Conservation (phyloP, 139 green algal genomes). For the Asterochloris sp. region DNA sequence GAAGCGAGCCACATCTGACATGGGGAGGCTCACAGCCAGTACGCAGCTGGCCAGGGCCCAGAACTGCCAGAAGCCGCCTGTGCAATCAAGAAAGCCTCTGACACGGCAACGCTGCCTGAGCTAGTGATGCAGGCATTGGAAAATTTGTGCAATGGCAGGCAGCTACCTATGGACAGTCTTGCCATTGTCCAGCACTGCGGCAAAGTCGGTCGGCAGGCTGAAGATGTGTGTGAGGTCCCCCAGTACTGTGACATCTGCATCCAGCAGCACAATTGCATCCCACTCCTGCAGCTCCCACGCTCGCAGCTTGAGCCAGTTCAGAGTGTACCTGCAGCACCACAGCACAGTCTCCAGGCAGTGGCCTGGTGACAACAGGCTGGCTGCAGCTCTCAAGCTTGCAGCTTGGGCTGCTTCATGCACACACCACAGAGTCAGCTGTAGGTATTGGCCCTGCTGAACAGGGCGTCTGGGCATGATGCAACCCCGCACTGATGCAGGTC, state of each 20-base stretch:
- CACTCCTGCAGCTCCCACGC: conserved; percentile 10
- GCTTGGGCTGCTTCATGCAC: too few relatives aligned
- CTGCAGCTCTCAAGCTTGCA: too few relatives aligned
- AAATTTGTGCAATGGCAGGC: background rate
- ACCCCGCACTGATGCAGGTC: too few relatives aligned
- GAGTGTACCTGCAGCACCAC: background rate
- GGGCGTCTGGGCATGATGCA: too few relatives aligned
- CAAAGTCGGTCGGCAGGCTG: conserved; percentile 19
- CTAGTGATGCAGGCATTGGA: background rate
- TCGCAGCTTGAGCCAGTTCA: conserved; percentile 17
- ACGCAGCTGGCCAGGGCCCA: background rate
- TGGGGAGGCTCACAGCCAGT: background rate
- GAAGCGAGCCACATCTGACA: background rate
- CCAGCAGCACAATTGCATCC: conserved; percentile 18
- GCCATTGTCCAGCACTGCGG: conserved; percentile 13
- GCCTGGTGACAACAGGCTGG: too few relatives aligned
- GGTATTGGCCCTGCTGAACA: too few relatives aligned
- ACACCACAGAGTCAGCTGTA: too few relatives aligned
- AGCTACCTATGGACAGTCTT: conserved; percentile 7
- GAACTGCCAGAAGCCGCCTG: background rate
- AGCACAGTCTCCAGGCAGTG: too few relatives aligned
- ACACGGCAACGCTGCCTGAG: background rate
- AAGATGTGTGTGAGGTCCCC: conserved; percentile 16
- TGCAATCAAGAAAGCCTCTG: too few relatives aligned
- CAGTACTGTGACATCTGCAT: conserved; percentile 5